Evolutionary conservation across 345 rosid genomes (phyloP).

Genomic region (Arabis hirsuta): DNA sequence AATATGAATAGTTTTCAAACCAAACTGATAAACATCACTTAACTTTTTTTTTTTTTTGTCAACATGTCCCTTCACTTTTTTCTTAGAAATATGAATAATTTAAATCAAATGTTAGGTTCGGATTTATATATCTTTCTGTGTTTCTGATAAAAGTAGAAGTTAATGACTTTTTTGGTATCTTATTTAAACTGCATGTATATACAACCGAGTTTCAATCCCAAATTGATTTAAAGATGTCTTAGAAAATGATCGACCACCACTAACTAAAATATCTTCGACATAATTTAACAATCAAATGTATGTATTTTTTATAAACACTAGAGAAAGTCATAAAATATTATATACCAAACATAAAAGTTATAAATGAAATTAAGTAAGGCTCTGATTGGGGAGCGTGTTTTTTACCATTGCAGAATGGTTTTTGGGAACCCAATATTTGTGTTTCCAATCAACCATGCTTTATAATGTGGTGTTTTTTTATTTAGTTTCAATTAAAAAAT

Average conservation of each 20-base stretch:
- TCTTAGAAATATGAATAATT: not conserved
- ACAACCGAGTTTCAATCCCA: slow-evolving; percentile 2
- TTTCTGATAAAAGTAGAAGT: slow-evolving; percentile 6
- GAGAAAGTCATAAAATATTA: no score
- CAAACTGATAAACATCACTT: no score
- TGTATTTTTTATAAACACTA: not conserved
- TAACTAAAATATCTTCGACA: slow-evolving; percentile 8
- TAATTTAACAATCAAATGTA: slow-evolving; percentile 9
- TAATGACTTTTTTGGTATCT: not conserved
- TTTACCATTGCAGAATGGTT: no score
- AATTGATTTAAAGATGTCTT: slow-evolving; percentile 9
- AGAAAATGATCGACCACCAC: slow-evolving; percentile 20
- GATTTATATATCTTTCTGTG: not conserved
- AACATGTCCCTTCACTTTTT: not conserved
- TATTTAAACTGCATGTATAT: slow-evolving; percentile 5
- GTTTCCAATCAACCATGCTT: no score
- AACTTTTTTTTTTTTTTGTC: not conserved
- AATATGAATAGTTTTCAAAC: no score
- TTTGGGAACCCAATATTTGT: no score
- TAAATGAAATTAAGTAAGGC: not conserved
- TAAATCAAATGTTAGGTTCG: not conserved
- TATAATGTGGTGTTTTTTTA: no score
- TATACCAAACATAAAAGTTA: no score
- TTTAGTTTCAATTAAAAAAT: no score
- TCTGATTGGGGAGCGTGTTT: no score